These are phyloP conservation scores for Claviceps digitariae DNA, from an alignment of 2,329 filamentous ascomycete species.

Conservation along the genomic window DNA sequence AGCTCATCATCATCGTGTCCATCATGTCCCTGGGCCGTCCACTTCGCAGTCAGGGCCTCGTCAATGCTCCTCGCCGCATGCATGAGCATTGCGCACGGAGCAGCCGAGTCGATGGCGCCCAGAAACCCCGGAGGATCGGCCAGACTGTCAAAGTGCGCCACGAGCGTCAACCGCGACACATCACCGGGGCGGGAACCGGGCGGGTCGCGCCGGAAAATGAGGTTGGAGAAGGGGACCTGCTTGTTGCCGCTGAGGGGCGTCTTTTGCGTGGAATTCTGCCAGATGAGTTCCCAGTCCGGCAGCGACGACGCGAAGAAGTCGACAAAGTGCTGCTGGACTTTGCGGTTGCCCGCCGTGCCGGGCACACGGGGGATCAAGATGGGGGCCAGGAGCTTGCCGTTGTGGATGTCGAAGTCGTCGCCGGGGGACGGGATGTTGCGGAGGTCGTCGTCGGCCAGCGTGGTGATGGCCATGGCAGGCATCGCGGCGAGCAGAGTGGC, in stretches of 20 bases:
- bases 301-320: conserved; percentile 65
- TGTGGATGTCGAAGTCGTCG: conserved; percentile 64
- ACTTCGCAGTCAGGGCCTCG: conserved; percentile 64
- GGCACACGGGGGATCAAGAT: conserved; percentile 82
- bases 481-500: conserved; percentile 1
- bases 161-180: conserved; percentile 68
- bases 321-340: conserved; percentile 68
- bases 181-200: conserved; percentile 66
- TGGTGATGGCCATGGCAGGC: conserved; percentile 25
- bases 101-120: conserved; percentile 85
- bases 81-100: conserved; percentile 87
- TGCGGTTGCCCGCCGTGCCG: conserved; percentile 61
- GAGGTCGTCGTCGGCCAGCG: conserved; percentile 63
- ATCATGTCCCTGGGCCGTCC: conserved; percentile 56
- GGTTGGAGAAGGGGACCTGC: conserved; percentile 71
- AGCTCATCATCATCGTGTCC: conserved; percentile 44
- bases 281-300: conserved; percentile 65
- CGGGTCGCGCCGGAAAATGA: conserved; percentile 78
- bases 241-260: conserved; percentile 62
- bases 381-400: conserved; percentile 65
- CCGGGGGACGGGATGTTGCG: conserved; percentile 57
- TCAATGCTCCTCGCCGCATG: conserved; percentile 74
- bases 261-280: conserved; percentile 80
- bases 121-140: conserved; percentile 72
- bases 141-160: conserved; percentile 90